Base-by-base conservation (phyloP, 371 early-diverging fungal species). In the Syncephalis fuscata region DNA sequence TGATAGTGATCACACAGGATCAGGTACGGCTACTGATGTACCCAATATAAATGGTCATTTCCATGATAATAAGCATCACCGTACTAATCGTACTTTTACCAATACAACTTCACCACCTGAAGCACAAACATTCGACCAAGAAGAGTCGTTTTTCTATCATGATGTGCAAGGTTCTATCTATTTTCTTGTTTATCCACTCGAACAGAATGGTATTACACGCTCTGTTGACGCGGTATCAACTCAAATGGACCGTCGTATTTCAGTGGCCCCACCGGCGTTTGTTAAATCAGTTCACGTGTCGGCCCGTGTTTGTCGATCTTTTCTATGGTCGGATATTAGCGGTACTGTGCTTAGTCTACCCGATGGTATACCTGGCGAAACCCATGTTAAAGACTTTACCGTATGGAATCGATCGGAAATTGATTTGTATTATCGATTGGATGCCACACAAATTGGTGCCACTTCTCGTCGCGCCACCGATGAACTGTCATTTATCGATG, bases 381-480 rank as follows among this genome's bases (percentile, higher is more conserved):
- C 78, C 4, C 92, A 90, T 54, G 78, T 82, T 64, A 85, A 83
- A 48, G 87, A 88, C 48, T 87, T 96, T 53, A 79, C 82, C 0
- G 73, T 96, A 16, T 80, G 79, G 63, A 96, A 96, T 63, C 74
- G 82, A 26, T 89, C 91, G 9, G 90, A 85, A 49, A 88, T 93
- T 41, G 86, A 85, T 22, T 67, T 96, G 4, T 73, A 75, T 0
- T 70, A 77, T 19, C 88, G 86, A 51, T 61, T 81, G 1, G 60
- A 64, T 2, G 62, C 61, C 45, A 63, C 74, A 1, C 60, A 68
- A 40, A 63, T 56, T 39, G 66, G 70, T 46, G 32, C 32, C 11
- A 32, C 11, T 32, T 11, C 32, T 32, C 32, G 32, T 32, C 7
- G 32, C 11, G 32, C 11, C 32, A 11, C 32, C 7, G 75, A 71